Evolutionary conservation across 1,284 basidiomycete genomes (phyloP).

Genomic region (Ustilago hordei): DNA sequence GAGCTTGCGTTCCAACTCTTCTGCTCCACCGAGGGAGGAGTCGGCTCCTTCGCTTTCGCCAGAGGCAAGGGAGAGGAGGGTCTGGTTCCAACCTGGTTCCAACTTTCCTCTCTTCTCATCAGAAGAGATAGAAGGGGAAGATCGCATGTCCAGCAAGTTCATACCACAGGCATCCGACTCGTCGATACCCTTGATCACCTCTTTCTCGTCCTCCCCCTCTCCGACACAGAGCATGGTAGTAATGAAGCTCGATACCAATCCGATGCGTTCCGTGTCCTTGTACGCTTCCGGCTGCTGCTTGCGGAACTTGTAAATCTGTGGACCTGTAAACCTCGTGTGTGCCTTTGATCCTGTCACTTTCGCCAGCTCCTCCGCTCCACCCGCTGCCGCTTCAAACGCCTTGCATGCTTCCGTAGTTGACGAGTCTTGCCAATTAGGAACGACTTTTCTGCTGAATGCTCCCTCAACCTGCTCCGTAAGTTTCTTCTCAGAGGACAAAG

Average conservation of each 20-base stretch:
- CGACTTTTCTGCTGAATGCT: constrained; percentile 78
- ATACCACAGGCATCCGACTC: constrained; percentile 87
- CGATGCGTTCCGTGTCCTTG: constrained; percentile 78
- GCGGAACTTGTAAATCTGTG: constrained; percentile 81
- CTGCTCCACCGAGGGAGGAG: constrained; percentile 69
- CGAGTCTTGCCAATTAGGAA: constrained; percentile 93
- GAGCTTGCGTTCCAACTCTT: constrained; percentile 78
- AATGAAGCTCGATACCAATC: constrained; percentile 85
- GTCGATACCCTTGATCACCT: constrained; percentile 75
- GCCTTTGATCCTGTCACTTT: constrained; percentile 84
- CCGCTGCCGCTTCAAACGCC: constrained; percentile 74
- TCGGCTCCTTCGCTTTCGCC: constrained; percentile 50
- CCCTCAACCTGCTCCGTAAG: constrained; percentile 73
- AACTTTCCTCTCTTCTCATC: constrained; percentile 59
- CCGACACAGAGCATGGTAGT: constrained; percentile 79
- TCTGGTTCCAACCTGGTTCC: constrained; percentile 60
- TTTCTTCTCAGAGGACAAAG: constrained; percentile 74
- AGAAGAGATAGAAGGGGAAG: constrained; percentile 78
- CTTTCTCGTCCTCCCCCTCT: constrained; percentile 59
- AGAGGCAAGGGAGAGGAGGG: constrained; percentile 71
- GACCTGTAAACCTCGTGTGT: constrained; percentile 88
- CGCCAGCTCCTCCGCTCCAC: constrained; percentile 79
- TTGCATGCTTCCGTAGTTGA: constrained; percentile 82
- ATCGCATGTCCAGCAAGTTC: constrained; percentile 78
- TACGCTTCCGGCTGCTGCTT: constrained; percentile 76